A percentile compares a stretch with the other conserved stretches of the same genome.
These are phyloP conservation scores for fission yeast (Schizosaccharomyces pombe) DNA, from an alignment of 805 yeast genomes.

Conservation along the genomic window DNA sequence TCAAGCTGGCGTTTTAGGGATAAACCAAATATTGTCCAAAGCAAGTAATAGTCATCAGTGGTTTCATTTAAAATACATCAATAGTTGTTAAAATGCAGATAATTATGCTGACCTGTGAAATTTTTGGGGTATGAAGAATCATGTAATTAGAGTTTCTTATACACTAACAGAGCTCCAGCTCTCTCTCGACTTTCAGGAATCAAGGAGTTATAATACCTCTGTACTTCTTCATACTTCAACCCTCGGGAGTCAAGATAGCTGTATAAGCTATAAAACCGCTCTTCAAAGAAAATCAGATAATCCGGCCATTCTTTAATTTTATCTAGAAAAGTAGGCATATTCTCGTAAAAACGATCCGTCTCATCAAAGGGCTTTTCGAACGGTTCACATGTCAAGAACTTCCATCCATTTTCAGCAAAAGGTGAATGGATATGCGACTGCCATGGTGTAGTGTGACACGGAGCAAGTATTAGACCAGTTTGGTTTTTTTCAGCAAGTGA, in stretches of 20 bases:
- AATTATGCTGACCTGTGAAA: neutral
- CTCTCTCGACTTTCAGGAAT: neutral
- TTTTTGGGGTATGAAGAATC: too few species aligned
- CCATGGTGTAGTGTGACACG: constrained; percentile 96
- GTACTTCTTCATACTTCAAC: neutral
- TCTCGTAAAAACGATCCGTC: constrained; percentile 57
- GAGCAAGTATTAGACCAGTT: constrained; percentile 64
- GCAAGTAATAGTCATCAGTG: too few species aligned
- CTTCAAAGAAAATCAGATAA: constrained; percentile 49
- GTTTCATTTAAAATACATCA: too few species aligned
- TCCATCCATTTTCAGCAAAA: constrained; percentile 21
- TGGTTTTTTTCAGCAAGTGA: constrained; percentile 17
- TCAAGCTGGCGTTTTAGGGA: too few species aligned
- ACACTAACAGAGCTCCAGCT: neutral
- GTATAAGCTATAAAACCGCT: neutral
- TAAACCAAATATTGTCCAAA: too few species aligned
- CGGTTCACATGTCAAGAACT: constrained; percentile 85
- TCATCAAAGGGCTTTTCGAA: constrained; percentile 52
- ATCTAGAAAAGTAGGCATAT: constrained; percentile 26
- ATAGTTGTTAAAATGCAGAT: too few species aligned
- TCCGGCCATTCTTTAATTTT: constrained; percentile 40
- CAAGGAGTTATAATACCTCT: neutral
- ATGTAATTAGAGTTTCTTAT: neutral
- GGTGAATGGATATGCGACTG: constrained; percentile 56
- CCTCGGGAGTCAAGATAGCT: neutral